Evolutionary conservation across 345 rosid genomes (phyloP), one percentile per base, ranked within the genome.

Genomic region (Linum lewisii): DNA sequence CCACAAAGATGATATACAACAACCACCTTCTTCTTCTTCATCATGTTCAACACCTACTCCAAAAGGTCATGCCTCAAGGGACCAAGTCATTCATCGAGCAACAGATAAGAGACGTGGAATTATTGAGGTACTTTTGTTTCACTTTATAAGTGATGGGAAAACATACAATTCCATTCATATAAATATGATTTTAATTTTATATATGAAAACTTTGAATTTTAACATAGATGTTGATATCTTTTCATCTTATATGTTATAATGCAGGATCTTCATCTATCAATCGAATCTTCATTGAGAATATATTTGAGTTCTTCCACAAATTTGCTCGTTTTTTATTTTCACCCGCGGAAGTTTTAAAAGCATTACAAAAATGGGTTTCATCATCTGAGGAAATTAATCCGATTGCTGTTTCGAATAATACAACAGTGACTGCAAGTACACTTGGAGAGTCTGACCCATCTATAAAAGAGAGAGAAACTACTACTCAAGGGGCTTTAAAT

Each of bases 71-170:
- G 50, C 78, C 38, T 66, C 67, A 24, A 93, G 77, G 74, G 84
- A 93, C 60, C 77, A 85, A 72, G 77, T 82, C 61, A 81, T 91
- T 63, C 87, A 81, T 62, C 81, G 85, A 37, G 60, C 95, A 54
- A 89, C 86, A 29, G 99, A 87, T 66, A 75, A 82, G 79, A 87
- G 99, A 70, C 95, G 99, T 16, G 99, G 99, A 63, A 88, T 89
- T 65, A 70, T 93, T 70, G 99, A 93, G 99, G 99, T 88, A 38
- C 32, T 6, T 26, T 26, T 26, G 2, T 26, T 26, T 26, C 32
- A 26, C 32, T 26, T 26, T 26, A 26, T 26, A 2, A 26, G 6
- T 6, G 32, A 26, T 26, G 32, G n/a, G n/a, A 26, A 26, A 26
- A 26, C 6, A 26, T 26, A 26, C 2, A 26, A 2, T 26, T 26